Percentiles rank a stretch among this genome's conserved stretches.
phyloP scores from a whole-genome alignment of 1,284 basidiomycete genomes.

The Tylopilus orsonianus region DNA sequence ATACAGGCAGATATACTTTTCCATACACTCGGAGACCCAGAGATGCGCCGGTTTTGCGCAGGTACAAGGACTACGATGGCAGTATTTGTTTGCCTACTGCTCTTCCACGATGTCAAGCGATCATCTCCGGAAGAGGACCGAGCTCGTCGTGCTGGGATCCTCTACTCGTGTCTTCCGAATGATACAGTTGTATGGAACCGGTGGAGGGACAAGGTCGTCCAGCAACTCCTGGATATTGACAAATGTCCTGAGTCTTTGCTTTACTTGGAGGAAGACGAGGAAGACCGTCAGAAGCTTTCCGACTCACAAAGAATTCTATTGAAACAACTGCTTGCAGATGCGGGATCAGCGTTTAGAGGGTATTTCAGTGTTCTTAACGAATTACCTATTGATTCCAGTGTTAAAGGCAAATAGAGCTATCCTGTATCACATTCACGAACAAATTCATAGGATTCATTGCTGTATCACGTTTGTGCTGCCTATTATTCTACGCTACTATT shows the following conservation, averaged over 20 bases:
- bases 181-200: slow-evolving; percentile 24
- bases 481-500: no score
- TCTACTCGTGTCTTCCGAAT: slow-evolving; percentile 19
- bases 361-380: neutral
- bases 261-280: slow-evolving; percentile 2
- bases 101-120: slow-evolving; percentile 13
- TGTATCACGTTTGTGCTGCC: no score
- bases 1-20: slow-evolving; percentile 24
- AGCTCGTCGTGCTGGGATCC: neutral
- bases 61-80: slow-evolving; percentile 17
- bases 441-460: no score
- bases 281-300: neutral
- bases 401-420: no score
- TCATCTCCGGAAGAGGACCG: neutral
- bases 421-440: no score
- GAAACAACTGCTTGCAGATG: slow-evolving; percentile 15
- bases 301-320: slow-evolving; percentile 8
- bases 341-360: slow-evolving; percentile 14
- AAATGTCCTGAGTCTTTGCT: neutral
- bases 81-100: slow-evolving; percentile 19
- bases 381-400: slow-evolving; percentile 13
- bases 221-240: slow-evolving; percentile 12
- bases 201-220: slow-evolving; percentile 21
- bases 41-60: slow-evolving; percentile 12
- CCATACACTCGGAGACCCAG: slow-evolving; percentile 8